phyloP scores from a whole-genome alignment of 116 monocot genomes.

The Iris pallida region DNA sequence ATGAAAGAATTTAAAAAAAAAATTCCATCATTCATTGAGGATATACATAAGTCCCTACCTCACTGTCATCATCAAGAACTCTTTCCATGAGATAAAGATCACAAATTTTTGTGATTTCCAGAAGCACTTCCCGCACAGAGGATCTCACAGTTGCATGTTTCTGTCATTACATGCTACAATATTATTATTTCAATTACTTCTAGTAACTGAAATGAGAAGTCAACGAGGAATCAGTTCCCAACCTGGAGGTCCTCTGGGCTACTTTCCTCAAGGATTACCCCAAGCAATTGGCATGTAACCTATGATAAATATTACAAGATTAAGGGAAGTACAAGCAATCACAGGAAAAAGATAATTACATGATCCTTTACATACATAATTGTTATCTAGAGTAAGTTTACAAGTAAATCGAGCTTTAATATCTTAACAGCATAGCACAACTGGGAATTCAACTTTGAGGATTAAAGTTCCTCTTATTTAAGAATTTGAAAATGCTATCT shows the following conservation, averaged over 20 bases:
- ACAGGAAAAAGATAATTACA: background rate
- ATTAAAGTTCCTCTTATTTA: too few relatives aligned
- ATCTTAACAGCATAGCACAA: too few relatives aligned
- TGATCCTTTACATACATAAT: background rate
- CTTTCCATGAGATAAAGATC: constrained; percentile 83
- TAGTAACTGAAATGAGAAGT: background rate
- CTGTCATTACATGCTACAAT: constrained; percentile 22
- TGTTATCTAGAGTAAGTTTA: background rate
- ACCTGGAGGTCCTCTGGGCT: constrained; percentile 78
- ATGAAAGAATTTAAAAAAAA: too few relatives aligned
- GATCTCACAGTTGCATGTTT: constrained; percentile 60
- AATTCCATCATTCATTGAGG: too few relatives aligned
- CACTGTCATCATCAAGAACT: constrained; percentile 69
- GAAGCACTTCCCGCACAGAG: constrained; percentile 49
- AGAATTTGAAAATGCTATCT: too few relatives aligned
- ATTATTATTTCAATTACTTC: constrained; percentile 10
- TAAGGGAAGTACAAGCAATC: background rate
- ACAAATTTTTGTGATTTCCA: constrained; percentile 61
- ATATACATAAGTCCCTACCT: constrained; percentile 15
- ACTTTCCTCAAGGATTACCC: constrained; percentile 64
- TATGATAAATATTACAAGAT: constrained; percentile 13
- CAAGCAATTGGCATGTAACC: constrained; percentile 62
- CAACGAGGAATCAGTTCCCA: background rate
- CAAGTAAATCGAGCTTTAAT: too few relatives aligned
- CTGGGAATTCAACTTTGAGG: too few relatives aligned